Conservation (phyloP, 2,329 filamentous ascomycete species). For the Periconia digitata region DNA sequence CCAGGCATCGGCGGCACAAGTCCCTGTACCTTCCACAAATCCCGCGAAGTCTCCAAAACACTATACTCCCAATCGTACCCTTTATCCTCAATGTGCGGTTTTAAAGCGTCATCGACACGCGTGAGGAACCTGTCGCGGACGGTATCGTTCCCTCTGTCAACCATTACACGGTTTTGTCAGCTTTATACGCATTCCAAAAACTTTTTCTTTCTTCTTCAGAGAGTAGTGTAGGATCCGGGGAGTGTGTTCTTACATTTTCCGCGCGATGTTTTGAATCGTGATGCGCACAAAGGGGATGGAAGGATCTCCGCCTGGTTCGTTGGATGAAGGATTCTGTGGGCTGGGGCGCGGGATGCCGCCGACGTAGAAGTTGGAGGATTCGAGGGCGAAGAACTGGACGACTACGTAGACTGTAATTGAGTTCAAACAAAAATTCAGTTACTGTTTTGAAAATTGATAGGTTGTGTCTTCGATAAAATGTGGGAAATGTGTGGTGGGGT, state of each 20-base stretch:
- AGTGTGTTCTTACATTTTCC: slow-evolving; percentile 13
- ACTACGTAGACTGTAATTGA: slow-evolving; percentile 46
- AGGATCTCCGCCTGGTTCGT: slow-evolving; percentile 12
- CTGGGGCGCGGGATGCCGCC: slow-evolving; percentile 29
- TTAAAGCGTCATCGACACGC: slow-evolving; percentile 37
- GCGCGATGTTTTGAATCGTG: slow-evolving; percentile 37
- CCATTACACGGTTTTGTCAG: not conserved
- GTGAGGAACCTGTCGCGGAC: slow-evolving; percentile 15
- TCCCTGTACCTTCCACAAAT: slow-evolving; percentile 50
- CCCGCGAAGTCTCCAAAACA: slow-evolving; percentile 46
- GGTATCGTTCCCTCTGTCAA: slow-evolving; percentile 6
- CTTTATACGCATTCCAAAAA: too few species aligned
- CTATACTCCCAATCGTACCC: slow-evolving; percentile 51
- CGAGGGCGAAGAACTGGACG: slow-evolving; percentile 42
- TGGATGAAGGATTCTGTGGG: not conserved
- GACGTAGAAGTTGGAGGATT: slow-evolving; percentile 28
- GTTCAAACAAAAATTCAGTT: too few species aligned
- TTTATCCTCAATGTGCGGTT: slow-evolving; percentile 41
- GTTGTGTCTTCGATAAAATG: too few species aligned
- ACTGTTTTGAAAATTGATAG: too few species aligned
- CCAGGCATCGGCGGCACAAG: slow-evolving; percentile 39
- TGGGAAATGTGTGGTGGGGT: too few species aligned
- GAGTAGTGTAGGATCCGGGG: too few species aligned
- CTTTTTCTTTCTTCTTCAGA: too few species aligned
- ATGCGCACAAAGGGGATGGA: slow-evolving; percentile 41